A percentile compares a stretch with the other conserved stretches of the same genome.
Conservation (phyloP, 192 early-diverging fungal species). For the Mortierella claussenii region DNA sequence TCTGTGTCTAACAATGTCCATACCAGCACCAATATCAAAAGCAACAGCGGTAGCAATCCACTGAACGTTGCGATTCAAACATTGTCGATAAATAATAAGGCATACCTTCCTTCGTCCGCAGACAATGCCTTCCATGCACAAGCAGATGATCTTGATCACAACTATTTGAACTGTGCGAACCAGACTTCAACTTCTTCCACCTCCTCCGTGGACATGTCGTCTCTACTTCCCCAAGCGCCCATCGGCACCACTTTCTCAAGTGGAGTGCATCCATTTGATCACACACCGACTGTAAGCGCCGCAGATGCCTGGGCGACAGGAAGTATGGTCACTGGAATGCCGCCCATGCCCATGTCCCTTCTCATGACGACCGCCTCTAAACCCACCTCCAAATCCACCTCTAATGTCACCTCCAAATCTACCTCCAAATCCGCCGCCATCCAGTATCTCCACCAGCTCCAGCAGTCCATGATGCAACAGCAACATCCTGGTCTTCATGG, state of each 20-base stretch:
- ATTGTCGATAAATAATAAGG: too few species aligned
- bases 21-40: not conserved
- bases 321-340: constrained; percentile 1
- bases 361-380: constrained; percentile 19
- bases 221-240: constrained; percentile 11
- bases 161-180: too few species aligned
- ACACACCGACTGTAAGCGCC: not conserved
- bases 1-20: constrained; percentile 21
- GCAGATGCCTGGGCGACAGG: not conserved
- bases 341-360: constrained; percentile 3
- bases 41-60: not conserved
- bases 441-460: constrained; percentile 37
- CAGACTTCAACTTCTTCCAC: too few species aligned
- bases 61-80: too few species aligned
- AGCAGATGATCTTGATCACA: too few species aligned
- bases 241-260: constrained; percentile 3
- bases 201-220: too few species aligned
- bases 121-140: constrained; percentile 8
- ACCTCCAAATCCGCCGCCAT: constrained; percentile 18
- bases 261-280: constrained; percentile 30
- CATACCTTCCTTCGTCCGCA: constrained; percentile 26
- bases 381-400: constrained; percentile 9
- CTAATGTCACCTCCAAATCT: too few species aligned
- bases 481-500: not conserved
- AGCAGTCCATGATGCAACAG: constrained; percentile 26